phyloP scores from a whole-genome alignment of 129 eudicot genomes.

The carrot (Daucus carota) region DH1_v3.0 NC_030386.2:5484001-5484500 shows the following conservation, averaged over 20 bases:
- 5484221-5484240: slow-evolving; percentile 63
- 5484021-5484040: slow-evolving; percentile 2
- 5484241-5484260: slow-evolving; percentile 55
- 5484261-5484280: slow-evolving; percentile 81
- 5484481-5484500: slow-evolving; percentile 52
- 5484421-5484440: slow-evolving; percentile 30
- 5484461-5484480: slow-evolving; percentile 52
- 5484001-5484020: slow-evolving; percentile 8
- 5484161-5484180: slow-evolving; percentile 97
- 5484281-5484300: slow-evolving; percentile 85
- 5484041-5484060: slow-evolving; percentile 23
- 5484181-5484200: slow-evolving; percentile 89
- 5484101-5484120: slow-evolving; percentile 69
- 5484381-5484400: slow-evolving; percentile 27
- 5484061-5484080: slow-evolving; percentile 28
- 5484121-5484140: slow-evolving; percentile 85
- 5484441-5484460: slow-evolving; percentile 41
- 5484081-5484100: slow-evolving; percentile 51
- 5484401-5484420: slow-evolving; percentile 36
- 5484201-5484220: slow-evolving; percentile 59
- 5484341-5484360: slow-evolving; percentile 95
- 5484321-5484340: slow-evolving; percentile 86
- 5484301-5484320: slow-evolving; percentile 70
- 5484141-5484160: slow-evolving; percentile 87
- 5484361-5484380: slow-evolving; percentile 53